Evolutionary conservation across 75 land plant species (phyloP).

Genomic region (Larix kaempferi): DNA sequence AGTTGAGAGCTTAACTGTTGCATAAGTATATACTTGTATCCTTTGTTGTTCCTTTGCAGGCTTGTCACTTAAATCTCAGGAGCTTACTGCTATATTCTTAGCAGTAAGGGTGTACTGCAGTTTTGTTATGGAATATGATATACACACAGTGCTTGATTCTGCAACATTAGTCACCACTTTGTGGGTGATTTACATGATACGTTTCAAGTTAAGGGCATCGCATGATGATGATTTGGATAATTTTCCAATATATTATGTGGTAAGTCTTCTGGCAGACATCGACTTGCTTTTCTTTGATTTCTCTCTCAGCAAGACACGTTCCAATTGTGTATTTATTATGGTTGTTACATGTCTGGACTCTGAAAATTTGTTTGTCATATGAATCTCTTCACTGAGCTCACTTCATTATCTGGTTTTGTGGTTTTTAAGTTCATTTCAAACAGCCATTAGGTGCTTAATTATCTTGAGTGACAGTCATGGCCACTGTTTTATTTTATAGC

Average conservation of each 20-base stretch:
- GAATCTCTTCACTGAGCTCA: neutral
- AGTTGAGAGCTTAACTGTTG: neutral
- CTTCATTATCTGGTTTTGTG: neutral
- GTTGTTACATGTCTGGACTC: neutral
- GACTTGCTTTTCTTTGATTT: constrained; percentile 1
- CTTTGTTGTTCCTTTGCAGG: constrained; percentile 5
- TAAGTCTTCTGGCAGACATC: constrained; percentile 20
- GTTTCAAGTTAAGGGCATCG: constrained; percentile 67
- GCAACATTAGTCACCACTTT: constrained; percentile 72
- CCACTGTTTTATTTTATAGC: neutral
- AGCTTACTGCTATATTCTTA: constrained; percentile 19
- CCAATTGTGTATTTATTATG: neutral
- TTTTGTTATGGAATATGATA: constrained; percentile 90
- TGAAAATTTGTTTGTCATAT: neutral
- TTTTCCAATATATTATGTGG: constrained; percentile 78
- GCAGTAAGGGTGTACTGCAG: constrained; percentile 40
- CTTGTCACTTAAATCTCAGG: constrained; percentile 55
- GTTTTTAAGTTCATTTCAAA: neutral
- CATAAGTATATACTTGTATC: neutral
- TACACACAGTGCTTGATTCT: constrained; percentile 81
- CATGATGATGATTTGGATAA: constrained; percentile 88
- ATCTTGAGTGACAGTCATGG: neutral
- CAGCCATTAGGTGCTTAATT: neutral
- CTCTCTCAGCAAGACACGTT: neutral
- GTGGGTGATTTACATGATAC: constrained; percentile 94